A percentile compares a stretch with the other conserved stretches of the same genome.
These are phyloP conservation scores for Pyrus hybrid DNA, from an alignment of 331 rosid genomes.

Conservation along the genomic window DNA sequence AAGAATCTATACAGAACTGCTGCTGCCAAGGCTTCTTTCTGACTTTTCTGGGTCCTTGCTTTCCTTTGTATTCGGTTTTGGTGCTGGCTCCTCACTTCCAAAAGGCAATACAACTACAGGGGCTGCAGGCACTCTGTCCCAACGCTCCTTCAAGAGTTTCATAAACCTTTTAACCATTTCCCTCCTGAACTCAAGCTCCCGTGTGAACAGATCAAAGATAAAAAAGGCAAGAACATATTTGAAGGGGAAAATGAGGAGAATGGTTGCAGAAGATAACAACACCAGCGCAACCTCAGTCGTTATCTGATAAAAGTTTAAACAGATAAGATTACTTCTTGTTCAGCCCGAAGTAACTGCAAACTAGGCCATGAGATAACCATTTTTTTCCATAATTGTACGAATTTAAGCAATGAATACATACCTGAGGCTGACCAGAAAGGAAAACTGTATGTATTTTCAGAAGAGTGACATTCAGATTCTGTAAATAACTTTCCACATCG, in stretches of 20 bases:
- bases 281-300: constrained; percentile 78
- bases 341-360: not conserved
- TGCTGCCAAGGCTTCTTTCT: constrained; percentile 31
- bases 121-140: constrained; percentile 88
- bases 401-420: constrained; percentile 17
- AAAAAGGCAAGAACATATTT: constrained; percentile 69
- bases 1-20: constrained; percentile 8
- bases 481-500: constrained; percentile 67
- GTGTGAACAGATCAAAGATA: constrained; percentile 71
- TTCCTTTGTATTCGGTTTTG: constrained; percentile 36
- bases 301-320: constrained; percentile 39
- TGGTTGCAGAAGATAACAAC: constrained; percentile 50
- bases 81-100: constrained; percentile 36
- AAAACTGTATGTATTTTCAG: constrained; percentile 72
- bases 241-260: constrained; percentile 66
- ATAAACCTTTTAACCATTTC: constrained; percentile 64
- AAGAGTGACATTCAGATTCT: constrained; percentile 70
- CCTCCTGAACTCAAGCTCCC: constrained; percentile 79
- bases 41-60: constrained; percentile 31
- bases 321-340: constrained; percentile 13
- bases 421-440: constrained; percentile 97
- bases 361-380: not conserved
- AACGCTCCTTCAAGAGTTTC: constrained; percentile 59
- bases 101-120: constrained; percentile 85
- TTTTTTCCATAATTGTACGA: not conserved